Base-by-base conservation (phyloP, 164 flowering plant species). In the Aristolochia contorta region DNA sequence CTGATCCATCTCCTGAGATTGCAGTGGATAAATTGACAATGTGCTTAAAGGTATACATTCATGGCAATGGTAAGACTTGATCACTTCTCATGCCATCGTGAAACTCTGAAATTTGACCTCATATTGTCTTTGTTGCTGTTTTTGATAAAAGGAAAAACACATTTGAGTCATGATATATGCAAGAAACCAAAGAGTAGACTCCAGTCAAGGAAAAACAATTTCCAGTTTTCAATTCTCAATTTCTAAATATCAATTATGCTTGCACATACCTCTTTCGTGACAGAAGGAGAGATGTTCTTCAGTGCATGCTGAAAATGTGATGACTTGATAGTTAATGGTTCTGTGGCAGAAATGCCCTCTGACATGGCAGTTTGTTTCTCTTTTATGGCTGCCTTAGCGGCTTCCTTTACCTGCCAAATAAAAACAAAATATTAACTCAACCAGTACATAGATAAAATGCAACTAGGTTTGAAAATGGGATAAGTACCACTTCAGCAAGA, bases 251-350 rank as follows among this genome's bases (percentile, higher is more conserved):
- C 8, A 20, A 10, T 30, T 2, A 27, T 5, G 5, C n/a, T 21
- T 37, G 20, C 97, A n/a, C n/a, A n/a, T n/a, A n/a, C n/a, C 88
- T 80, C 56, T 0, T 71, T 70, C 9, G 92, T 77, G 47, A 91
- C 94, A 43, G 97, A 91, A 33, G 91, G 91, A 43, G 74, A 47
- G 16, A 86, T 64, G 66, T 77, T 83, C 62, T 47, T 20, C 69
- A 84, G 51, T n/a, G 94, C 91, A 37, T 10, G 63, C 72, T 78
- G 84, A 59, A 92, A 84, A 80, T 92, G 98, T 18, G 20, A 41
- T 37, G 62, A 55, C 53, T 79, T 84, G 61, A 93, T 86, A 23
- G 82, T 79, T 58, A 62, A 67, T 52, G 72, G 59, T 24, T 63
- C 54, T 18, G 16, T 64, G 41, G 54, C 71, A 12, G 67, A 48